phyloP scores from a whole-genome alignment of 345 rosid genomes.

The Laguncularia racemosa region DNA sequence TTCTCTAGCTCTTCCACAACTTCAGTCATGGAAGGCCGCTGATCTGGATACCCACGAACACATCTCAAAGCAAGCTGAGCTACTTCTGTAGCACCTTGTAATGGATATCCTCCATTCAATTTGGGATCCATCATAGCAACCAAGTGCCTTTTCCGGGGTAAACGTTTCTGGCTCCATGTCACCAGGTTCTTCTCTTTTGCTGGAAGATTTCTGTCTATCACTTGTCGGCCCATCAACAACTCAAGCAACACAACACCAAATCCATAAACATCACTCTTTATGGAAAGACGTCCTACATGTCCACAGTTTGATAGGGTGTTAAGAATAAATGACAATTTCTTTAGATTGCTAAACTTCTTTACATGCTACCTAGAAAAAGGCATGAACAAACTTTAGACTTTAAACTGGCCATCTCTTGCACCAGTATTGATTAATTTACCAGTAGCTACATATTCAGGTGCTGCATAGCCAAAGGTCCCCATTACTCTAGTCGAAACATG shows the following conservation, averaged over 20 bases:
- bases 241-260: slow-evolving; percentile 5
- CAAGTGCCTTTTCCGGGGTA: not conserved
- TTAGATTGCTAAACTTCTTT: too few species aligned
- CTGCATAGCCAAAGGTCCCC: too few species aligned
- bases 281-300: not conserved
- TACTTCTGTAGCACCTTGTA: not conserved
- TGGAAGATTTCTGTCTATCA: not conserved
- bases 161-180: not conserved
- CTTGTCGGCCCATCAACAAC: slow-evolving; percentile 1
- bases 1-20: not conserved
- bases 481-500: too few species aligned
- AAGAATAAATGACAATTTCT: too few species aligned
- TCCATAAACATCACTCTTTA: slow-evolving; percentile 3
- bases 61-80: not conserved
- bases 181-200: not conserved
- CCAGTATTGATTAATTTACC: too few species aligned
- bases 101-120: not conserved
- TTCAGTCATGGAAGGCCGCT: slow-evolving; percentile 3
- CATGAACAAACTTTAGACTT: too few species aligned
- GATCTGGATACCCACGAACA: not conserved
- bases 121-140: slow-evolving; percentile 1
- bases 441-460: too few species aligned
- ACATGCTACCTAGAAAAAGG: too few species aligned
- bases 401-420: too few species aligned
- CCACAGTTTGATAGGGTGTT: too few species aligned